Evolutionary conservation across 805 yeast species (phyloP).

Genomic region (Candida ipomoeae): DNA sequence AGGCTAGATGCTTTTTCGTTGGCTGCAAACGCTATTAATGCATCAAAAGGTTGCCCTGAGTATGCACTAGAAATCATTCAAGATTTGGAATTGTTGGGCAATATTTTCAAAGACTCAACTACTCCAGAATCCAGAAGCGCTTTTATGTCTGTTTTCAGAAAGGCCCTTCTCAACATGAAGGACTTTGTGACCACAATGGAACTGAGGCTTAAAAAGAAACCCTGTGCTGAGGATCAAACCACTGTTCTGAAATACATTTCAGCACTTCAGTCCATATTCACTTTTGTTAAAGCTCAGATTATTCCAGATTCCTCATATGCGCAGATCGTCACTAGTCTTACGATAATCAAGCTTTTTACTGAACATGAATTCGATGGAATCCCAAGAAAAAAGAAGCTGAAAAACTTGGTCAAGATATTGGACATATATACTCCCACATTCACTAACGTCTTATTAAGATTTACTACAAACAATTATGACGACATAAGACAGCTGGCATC

Average conservation of each 20-base stretch:
- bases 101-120: slow-evolving; percentile 8
- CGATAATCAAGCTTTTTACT: slow-evolving; percentile 46
- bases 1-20: slow-evolving; percentile 59
- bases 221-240: slow-evolving; percentile 2
- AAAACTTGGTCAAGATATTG: slow-evolving; percentile 1
- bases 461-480: slow-evolving; percentile 66
- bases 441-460: slow-evolving; percentile 52
- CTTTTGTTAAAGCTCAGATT: slow-evolving; percentile 49
- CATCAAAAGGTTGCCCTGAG: slow-evolving; percentile 52
- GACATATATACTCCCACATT: slow-evolving; percentile 7
- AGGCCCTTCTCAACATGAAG: slow-evolving; percentile 59
- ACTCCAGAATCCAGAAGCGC: slow-evolving; percentile 56
- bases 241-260: neutral
- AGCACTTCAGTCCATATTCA: slow-evolving; percentile 43
- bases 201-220: slow-evolving; percentile 8
- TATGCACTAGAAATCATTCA: slow-evolving; percentile 42
- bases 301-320: slow-evolving; percentile 49
- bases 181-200: slow-evolving; percentile 50
- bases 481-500: slow-evolving; percentile 52
- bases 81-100: slow-evolving; percentile 34
- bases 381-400: slow-evolving; percentile 3
- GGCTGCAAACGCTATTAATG: slow-evolving; percentile 56
- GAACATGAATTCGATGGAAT: slow-evolving; percentile 29
- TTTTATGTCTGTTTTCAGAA: slow-evolving; percentile 56
- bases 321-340: slow-evolving; percentile 25